Evolutionary conservation across 495 filamentous ascomycete genomes (phyloP).

Genomic region (Penicillium atrosanguineum): DNA sequence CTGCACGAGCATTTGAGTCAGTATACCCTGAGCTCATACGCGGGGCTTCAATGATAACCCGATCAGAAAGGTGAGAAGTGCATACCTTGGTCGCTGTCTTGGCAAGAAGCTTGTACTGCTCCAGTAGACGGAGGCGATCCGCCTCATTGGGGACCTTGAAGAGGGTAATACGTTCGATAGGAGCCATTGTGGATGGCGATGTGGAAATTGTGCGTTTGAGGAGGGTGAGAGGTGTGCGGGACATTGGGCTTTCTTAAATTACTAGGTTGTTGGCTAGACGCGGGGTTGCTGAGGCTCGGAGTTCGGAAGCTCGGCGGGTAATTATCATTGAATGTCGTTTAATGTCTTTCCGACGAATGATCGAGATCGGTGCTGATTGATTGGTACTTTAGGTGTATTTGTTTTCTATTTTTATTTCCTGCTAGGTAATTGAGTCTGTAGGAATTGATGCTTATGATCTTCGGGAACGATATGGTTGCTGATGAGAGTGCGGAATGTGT

Average conservation of each 20-base stretch:
- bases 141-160: conserved; percentile 57
- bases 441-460: neutral
- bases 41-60: no score
- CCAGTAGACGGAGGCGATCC: conserved; percentile 41
- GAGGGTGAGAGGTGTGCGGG: neutral
- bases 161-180: conserved; percentile 55
- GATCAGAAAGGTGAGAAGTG: neutral
- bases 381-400: neutral
- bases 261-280: neutral
- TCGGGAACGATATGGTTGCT: neutral
- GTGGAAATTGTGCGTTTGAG: neutral
- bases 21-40: no score
- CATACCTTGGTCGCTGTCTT: conserved; percentile 51
- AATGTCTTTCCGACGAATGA: neutral
- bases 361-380: neutral
- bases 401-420: neutral
- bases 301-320: neutral
- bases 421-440: neutral
- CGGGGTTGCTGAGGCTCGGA: no score
- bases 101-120: conserved; percentile 49
- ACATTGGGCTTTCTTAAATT: neutral
- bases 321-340: neutral
- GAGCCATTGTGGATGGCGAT: conserved; percentile 30
- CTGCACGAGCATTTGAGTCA: conserved; percentile 29
- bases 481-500: neutral